Evolutionary conservation across 257 asterid genomes (phyloP), one percentile per base, ranked within the genome.

Genomic region (Solanum ossicruentum): DNA sequence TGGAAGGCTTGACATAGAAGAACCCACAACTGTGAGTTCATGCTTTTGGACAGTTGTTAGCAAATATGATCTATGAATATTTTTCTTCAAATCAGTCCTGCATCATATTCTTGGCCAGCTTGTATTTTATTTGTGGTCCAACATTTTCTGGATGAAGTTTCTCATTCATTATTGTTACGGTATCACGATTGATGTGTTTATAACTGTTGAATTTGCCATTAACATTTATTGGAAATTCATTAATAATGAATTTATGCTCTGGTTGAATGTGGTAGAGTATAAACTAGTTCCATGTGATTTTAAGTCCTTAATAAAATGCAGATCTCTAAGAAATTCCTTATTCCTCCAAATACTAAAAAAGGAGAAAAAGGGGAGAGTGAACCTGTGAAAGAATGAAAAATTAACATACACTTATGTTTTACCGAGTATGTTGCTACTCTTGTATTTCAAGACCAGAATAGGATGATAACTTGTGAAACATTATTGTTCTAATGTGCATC

Each of bases 1-100:
- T 61, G 98, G 93, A 87, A 86, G 93, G 92, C 98, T 94, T 86
- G 94, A 88, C 85, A 79, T 87, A 41, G 99, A 97, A 91, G 97
- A 92, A 79, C 95, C 93, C 69, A 84, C 91, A 84, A 93, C 93
- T 60, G 99, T 95, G 87, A 91, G 99, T 97, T 87, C 84, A 80
- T 81, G 49, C 82, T 26, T 51, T 55, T 77, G 65, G 45, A 51
- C 82, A 26, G 82, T 49, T 11, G 16, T 72, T 49, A 21, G 81
- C 81, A 26, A 75, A 75, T 75, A 26, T 18, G 21, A 10, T 77
- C 61, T 52, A 15, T 77, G 63, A 54, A 77, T 52, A 51, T 51
- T 16, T 15, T 51, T 77, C 21, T 77, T 45, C 49, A 16, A 26
- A 26, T 52, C 15, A 26, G 41, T 77, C 60, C 18, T 52, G 82